phyloP scores from a whole-genome alignment of 495 filamentous ascomycete species.

The Daldinia concentrica region DNA sequence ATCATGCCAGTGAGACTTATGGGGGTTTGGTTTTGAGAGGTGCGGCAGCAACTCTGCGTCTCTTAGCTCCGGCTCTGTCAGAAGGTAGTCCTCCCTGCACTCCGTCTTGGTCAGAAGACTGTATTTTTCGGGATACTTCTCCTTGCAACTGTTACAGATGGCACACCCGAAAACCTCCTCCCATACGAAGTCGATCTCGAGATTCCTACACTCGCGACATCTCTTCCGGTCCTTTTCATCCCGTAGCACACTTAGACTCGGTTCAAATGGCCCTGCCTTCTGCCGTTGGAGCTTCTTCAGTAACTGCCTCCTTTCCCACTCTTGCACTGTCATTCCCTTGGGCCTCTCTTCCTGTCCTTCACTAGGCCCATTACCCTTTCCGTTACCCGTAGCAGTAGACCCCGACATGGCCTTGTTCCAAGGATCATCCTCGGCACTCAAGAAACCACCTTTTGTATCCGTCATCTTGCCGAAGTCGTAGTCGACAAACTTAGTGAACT shows the following conservation, averaged over 20 bases:
- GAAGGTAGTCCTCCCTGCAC: constrained; percentile 89
- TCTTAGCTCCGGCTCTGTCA: constrained; percentile 91
- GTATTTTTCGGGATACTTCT: constrained; percentile 89
- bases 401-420: constrained; percentile 79
- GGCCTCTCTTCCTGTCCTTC: constrained; percentile 68
- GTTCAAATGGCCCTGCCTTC: constrained; percentile 86
- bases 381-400: constrained; percentile 46
- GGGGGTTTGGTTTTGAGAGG: constrained; percentile 89
- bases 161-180: constrained; percentile 65
- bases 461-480: constrained; percentile 98
- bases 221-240: constrained; percentile 70
- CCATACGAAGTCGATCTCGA: constrained; percentile 97
- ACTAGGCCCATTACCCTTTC: constrained; percentile 34
- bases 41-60: constrained; percentile 88
- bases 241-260: constrained; percentile 76
- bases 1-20: constrained; percentile 94
- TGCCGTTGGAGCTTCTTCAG: constrained; percentile 72
- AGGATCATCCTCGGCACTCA: constrained; percentile 88
- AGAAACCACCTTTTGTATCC: constrained; percentile 95
- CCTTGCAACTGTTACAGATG: constrained; percentile 62
- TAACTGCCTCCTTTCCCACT: constrained; percentile 88
- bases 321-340: constrained; percentile 82
- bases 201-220: constrained; percentile 81
- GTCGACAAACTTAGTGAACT: constrained; percentile 92
- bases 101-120: constrained; percentile 96